Conservation (phyloP, 371 early-diverging fungal species). For the Vairimorpha necatrix region DNA sequence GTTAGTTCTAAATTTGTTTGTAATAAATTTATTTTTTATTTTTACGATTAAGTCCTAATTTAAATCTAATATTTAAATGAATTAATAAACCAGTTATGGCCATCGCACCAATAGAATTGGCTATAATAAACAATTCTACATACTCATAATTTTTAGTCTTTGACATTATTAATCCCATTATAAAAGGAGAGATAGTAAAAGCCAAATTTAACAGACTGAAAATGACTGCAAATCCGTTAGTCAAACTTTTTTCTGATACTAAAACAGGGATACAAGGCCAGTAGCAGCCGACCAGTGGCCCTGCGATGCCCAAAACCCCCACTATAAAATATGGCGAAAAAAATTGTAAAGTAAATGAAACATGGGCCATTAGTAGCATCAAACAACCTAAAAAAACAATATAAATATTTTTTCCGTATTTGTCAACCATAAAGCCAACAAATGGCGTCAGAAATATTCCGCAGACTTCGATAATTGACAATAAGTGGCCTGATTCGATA, state of each 20-base stretch:
- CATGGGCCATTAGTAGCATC: conserved; percentile 49
- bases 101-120: not conserved
- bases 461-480: conserved; percentile 54
- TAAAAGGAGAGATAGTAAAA: conserved; percentile 55
- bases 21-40: no score
- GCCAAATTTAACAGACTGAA: conserved; percentile 58
- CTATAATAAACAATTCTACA: conserved; percentile 35
- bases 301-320: conserved; percentile 46
- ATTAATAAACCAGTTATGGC: conserved; percentile 7
- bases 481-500: conserved; percentile 40
- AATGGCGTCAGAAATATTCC: conserved; percentile 36
- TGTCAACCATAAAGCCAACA: conserved; percentile 50
- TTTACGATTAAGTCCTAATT: conserved; percentile 32
- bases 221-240: conserved; percentile 55
- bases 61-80: conserved; percentile 25
- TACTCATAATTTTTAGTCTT: conserved; percentile 11
- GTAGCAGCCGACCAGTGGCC: conserved; percentile 56
- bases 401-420: conserved; percentile 54
- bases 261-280: conserved; percentile 63
- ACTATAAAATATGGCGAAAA: conserved; percentile 24
- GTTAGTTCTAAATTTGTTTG: no score
- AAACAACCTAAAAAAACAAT: conserved; percentile 49
- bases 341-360: conserved; percentile 26
- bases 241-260: conserved; percentile 46
- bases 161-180: conserved; percentile 28